Conservation (phyloP, 2,329 filamentous ascomycete species). For the Colletotrichum camelliae region DNA sequence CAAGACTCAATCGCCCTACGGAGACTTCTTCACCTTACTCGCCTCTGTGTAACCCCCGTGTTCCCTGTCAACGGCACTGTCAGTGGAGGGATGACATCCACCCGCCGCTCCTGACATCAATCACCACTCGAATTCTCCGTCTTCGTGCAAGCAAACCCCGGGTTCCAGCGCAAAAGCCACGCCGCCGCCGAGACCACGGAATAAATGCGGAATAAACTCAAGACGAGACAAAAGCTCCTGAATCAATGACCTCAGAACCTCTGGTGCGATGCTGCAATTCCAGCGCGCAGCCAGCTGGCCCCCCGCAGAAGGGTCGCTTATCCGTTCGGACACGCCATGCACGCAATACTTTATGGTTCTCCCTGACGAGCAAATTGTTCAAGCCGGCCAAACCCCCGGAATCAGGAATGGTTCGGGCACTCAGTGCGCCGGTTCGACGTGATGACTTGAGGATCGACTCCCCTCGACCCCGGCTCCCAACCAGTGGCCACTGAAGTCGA, state of each 20-base stretch:
- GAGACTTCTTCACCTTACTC: background rate
- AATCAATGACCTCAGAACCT: background rate
- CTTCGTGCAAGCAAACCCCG: background rate
- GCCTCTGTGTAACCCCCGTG: background rate
- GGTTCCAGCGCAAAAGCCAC: background rate
- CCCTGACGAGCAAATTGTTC: background rate
- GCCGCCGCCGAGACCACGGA: background rate
- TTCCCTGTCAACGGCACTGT: constrained; percentile 4
- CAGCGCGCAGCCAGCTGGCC: background rate
- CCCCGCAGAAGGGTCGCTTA: background rate
- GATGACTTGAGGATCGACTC: background rate
- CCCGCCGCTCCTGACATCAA: constrained; percentile 9
- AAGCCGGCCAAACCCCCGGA: background rate
- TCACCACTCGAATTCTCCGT: background rate
- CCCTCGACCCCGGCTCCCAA: background rate
- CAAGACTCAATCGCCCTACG: background rate
- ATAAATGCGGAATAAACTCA: background rate
- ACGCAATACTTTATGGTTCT: background rate
- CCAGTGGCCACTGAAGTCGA: background rate
- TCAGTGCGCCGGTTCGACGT: background rate
- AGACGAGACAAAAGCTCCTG: background rate
- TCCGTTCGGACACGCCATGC: background rate
- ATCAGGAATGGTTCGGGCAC: background rate
- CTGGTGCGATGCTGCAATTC: background rate
- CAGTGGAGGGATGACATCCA: constrained; percentile 8